Evolutionary conservation across 768 basidiomycete genomes (phyloP).

Genomic region (Hebeloma cylindrosporum): DNA sequence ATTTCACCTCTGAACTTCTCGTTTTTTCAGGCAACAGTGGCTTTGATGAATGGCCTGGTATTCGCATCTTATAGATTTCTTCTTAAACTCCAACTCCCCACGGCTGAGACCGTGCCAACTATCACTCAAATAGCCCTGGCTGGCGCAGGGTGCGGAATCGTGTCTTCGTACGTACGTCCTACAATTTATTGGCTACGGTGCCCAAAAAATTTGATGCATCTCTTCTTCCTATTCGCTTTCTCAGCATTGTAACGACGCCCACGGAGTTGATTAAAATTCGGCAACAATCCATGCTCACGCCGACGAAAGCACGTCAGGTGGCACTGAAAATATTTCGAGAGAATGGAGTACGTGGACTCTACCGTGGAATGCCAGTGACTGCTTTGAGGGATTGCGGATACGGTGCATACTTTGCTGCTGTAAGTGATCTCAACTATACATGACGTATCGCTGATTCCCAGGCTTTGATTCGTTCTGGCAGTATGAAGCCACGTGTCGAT

Average conservation of each 20-base stretch:
- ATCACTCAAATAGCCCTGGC: constrained; percentile 74
- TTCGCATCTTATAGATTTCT: constrained; percentile 85
- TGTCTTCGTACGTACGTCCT: constrained; percentile 64
- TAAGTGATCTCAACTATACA: constrained; percentile 33
- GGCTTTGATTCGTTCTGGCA: constrained; percentile 19
- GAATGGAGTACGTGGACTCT: constrained; percentile 66
- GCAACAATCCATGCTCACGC: constrained; percentile 58
- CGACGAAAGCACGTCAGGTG: constrained; percentile 52
- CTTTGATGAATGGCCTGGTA: constrained; percentile 81
- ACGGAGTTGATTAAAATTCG: constrained; percentile 89
- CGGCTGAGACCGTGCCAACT: constrained; percentile 50
- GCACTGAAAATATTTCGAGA: constrained; percentile 52
- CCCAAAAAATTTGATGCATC: neutral
- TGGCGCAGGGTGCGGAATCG: constrained; percentile 76
- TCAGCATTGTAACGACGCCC: constrained; percentile 74
- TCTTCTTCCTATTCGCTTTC: neutral
- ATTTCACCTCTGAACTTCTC: neutral
- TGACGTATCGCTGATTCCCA: neutral
- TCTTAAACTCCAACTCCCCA: constrained; percentile 61
- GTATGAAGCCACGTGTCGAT: constrained; percentile 67
- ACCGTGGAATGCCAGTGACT: constrained; percentile 74
- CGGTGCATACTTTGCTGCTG: constrained; percentile 82
- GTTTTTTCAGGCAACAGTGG: constrained; percentile 60
- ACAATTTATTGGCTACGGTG: constrained; percentile 5
- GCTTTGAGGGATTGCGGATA: constrained; percentile 79